These are phyloP conservation scores for Chondrostereum purpureum DNA, from an alignment of 1,284 basidiomycete species.

Conservation along the genomic window DNA sequence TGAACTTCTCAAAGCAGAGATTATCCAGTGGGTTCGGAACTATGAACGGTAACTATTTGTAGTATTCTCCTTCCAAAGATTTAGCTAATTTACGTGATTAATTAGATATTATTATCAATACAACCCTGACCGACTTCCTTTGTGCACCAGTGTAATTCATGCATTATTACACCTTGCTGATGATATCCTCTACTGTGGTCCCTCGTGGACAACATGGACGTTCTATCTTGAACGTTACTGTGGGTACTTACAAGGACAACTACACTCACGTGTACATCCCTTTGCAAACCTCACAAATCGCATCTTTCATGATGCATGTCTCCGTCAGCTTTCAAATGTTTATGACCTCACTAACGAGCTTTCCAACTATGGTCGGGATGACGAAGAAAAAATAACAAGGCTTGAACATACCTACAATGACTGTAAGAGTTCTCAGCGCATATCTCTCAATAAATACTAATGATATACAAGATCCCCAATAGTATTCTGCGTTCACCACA, in stretches of 20 bases:
- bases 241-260: conserved; percentile 11
- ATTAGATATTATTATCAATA: conserved; percentile 30
- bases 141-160: conserved; percentile 29
- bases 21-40: conserved; percentile 20
- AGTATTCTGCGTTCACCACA: not conserved
- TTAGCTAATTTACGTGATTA: conserved; percentile 1
- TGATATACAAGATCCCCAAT: not conserved
- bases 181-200: conserved; percentile 25
- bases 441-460: not conserved
- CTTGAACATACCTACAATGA: not conserved
- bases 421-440: not conserved
- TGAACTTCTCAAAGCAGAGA: conserved; percentile 14
- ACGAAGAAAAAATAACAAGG: not conserved
- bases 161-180: conserved; percentile 28
- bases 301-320: not conserved
- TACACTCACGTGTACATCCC: not conserved
- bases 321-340: not conserved
- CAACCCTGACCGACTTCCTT: conserved; percentile 18
- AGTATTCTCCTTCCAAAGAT: too few relatives aligned
- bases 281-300: not conserved
- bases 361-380: not conserved
- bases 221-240: conserved; percentile 34
- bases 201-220: conserved; percentile 32
- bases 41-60: conserved; percentile 22
- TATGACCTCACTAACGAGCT: not conserved